Conservation (phyloP, 768 basidiomycete species). For the Tulasnella sp. region DNA sequence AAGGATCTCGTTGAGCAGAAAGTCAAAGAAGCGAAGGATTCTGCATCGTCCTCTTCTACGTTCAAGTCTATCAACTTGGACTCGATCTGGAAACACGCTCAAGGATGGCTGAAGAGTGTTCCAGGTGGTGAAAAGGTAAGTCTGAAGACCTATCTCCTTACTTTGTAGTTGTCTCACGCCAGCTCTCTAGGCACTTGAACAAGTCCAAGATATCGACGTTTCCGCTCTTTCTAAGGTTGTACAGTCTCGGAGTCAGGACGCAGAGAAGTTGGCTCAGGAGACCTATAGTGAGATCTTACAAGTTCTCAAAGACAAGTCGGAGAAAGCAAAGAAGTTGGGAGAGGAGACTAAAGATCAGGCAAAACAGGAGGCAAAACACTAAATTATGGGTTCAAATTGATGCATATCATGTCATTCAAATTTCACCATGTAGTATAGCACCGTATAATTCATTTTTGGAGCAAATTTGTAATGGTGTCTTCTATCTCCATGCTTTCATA, state of each 20-base stretch:
- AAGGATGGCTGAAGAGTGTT: slow-evolving; percentile 8
- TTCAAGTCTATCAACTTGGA: background rate
- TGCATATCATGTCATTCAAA: too few relatives aligned
- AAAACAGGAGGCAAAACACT: too few relatives aligned
- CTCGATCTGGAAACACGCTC: background rate
- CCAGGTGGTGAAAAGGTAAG: slow-evolving; percentile 11
- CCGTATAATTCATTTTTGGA: too few relatives aligned
- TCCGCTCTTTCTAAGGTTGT: background rate
- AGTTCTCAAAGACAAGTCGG: slow-evolving; percentile 13
- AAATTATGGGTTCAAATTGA: too few relatives aligned
- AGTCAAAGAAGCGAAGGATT: slow-evolving; percentile 21
- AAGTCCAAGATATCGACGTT: background rate
- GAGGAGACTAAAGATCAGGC: background rate
- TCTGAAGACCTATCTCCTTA: too few relatives aligned
- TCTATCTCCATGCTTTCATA: too few relatives aligned
- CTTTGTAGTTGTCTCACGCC: too few relatives aligned
- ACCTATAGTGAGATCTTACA: slow-evolving; percentile 1
- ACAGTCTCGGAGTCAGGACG: background rate
- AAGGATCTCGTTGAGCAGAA: slow-evolving; percentile 23
- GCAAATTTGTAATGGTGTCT: too few relatives aligned
- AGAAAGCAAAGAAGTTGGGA: slow-evolving; percentile 10
- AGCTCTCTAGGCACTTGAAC: too few relatives aligned
- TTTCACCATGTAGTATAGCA: too few relatives aligned
- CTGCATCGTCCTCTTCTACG: background rate
- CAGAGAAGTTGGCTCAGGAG: background rate